Evolutionary conservation across 2,329 filamentous ascomycete genomes (phyloP), one percentile per base, ranked within the genome.

Genomic region (Curvularia lunata): DNA sequence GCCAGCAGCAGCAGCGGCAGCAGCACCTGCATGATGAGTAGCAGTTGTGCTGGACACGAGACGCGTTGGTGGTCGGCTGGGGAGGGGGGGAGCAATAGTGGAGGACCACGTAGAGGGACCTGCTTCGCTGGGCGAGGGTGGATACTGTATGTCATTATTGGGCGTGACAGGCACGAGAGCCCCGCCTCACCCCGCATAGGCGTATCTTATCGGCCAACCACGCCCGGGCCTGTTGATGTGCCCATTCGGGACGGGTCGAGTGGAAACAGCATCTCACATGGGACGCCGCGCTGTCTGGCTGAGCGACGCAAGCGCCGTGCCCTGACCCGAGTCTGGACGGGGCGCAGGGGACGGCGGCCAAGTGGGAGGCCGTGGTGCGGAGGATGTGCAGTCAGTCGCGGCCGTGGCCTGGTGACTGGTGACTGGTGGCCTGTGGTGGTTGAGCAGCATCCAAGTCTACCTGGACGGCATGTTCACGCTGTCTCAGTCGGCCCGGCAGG

Each of bases 241-340:
- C 58, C 61, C 66, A 37, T 56, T 62, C 72, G 71, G 70, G 61
- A 70, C 70, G 70, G 71, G 71, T 73, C 70, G 71, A 72, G 63
- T 52, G 65, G 54, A 54, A 42, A 47, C 43, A 58, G 28, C 28
- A 54, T 54, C 51, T 57, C 55, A 65, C 56, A 54, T 51, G 55
- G 48, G 51, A 58, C 25, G 45, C 7, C 56, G 55, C 58, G 59
- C 50, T 34, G 63, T 66, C 68, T 68, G 66, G 62, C 70, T 74
- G 63, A n/a, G 67, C 69, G 68, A 72, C 63, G 67, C 69, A 68
- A 65, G 65, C 69, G 70, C 68, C 64, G 52, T 57, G 57, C 56
- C 52, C 49, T 56, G 59, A 51, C 46, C 56, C 46, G 45, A 61
- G 48, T 53, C 30, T 37, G 32, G 55, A 58, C 40, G 19, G 28